Conservation (phyloP, 2,329 filamentous ascomycete genomes). For the Colletotrichum falcatum region DNA sequence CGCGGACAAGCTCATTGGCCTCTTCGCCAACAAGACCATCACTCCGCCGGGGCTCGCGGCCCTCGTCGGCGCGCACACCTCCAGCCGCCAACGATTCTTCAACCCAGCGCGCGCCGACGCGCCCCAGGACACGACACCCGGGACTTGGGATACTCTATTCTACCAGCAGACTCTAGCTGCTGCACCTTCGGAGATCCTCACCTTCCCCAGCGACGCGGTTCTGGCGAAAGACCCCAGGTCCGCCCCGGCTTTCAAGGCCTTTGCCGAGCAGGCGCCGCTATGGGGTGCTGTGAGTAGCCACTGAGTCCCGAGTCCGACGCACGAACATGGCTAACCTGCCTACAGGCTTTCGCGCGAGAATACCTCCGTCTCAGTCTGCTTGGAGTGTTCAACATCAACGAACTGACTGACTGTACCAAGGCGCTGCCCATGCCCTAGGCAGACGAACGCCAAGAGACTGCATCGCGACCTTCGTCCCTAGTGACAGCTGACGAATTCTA, state of each 20-base stretch:
- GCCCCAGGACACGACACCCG: constrained; percentile 65
- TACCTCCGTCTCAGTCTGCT: constrained; percentile 67
- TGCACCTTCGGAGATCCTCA: constrained; percentile 50
- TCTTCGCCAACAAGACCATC: constrained; percentile 67
- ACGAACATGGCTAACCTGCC: background rate
- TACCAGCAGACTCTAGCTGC: constrained; percentile 56
- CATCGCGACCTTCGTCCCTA: no score
- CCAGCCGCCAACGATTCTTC: constrained; percentile 60
- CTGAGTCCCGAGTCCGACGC: accelerated
- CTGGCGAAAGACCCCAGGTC: constrained; percentile 54
- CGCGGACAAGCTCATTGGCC: constrained; percentile 58
- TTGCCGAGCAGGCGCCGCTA: constrained; percentile 50
- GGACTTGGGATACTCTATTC: constrained; percentile 65
- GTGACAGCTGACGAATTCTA: no score
- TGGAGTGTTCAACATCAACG: constrained; percentile 68
- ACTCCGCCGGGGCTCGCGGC: constrained; percentile 62
- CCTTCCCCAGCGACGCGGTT: constrained; percentile 56
- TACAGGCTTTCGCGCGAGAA: constrained; percentile 61
- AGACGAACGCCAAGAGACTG: no score
- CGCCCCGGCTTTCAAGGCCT: constrained; percentile 52
- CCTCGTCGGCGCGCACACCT: constrained; percentile 66
- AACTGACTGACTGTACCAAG: constrained; percentile 66
- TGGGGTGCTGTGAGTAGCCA: constrained; percentile 56
- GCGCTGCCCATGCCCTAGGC: constrained; percentile 53
- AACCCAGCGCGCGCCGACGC: constrained; percentile 54